Conservation (phyloP, 495 filamentous ascomycete genomes). For the Trichoderma gamsii region DNA sequence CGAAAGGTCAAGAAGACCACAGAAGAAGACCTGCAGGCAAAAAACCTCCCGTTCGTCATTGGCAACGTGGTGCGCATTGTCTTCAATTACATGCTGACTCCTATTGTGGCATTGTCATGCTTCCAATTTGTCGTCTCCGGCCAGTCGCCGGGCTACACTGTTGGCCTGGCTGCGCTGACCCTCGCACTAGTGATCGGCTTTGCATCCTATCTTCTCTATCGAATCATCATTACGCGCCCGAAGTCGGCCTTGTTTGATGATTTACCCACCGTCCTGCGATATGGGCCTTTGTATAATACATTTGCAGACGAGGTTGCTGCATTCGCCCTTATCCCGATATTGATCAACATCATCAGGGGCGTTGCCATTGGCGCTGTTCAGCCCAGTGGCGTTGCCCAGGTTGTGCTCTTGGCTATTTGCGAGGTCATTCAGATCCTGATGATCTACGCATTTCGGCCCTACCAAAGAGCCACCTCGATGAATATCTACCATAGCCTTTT, state of each 20-base stretch:
- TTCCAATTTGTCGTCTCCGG: conserved; percentile 82
- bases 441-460: conserved; percentile 82
- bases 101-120: conserved; percentile 75
- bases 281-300: conserved; percentile 97
- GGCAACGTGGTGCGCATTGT: conserved; percentile 84
- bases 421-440: conserved; percentile 89
- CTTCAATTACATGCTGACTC: conserved; percentile 86
- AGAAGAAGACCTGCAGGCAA: conserved; percentile 79
- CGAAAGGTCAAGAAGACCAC: conserved; percentile 62
- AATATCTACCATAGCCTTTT: conserved; percentile 89
- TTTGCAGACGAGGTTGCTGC: conserved; percentile 81
- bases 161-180: conserved; percentile 66
- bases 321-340: conserved; percentile 79
- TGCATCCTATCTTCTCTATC: conserved; percentile 68
- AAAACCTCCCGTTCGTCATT: conserved; percentile 87
- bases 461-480: conserved; percentile 91
- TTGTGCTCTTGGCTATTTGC: conserved; percentile 86
- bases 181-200: conserved; percentile 65
- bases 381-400: conserved; percentile 84
- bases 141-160: conserved; percentile 58
- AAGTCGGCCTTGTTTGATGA: conserved; percentile 87
- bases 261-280: conserved; percentile 78
- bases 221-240: conserved; percentile 75
- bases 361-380: conserved; percentile 89
- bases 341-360: conserved; percentile 77